Evolutionary conservation across 2,329 filamentous ascomycete genomes (phyloP).

Genomic region (Biscogniauxia mediterranea): DNA sequence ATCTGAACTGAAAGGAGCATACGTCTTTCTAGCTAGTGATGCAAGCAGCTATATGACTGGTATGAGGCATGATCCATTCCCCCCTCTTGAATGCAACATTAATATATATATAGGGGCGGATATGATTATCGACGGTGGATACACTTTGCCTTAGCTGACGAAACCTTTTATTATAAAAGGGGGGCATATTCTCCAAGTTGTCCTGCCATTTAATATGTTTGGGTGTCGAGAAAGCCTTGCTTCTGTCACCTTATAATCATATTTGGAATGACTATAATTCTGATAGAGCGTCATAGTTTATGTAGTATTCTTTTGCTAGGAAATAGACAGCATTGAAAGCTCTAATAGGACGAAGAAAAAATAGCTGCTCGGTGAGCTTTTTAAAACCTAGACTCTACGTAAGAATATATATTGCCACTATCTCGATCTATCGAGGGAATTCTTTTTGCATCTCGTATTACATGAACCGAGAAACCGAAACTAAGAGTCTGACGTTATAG

Average conservation of each 20-base stretch:
- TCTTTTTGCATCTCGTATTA: neutral
- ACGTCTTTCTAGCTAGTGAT: constrained; percentile 42
- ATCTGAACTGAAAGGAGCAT: constrained; percentile 55
- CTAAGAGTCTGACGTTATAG: neutral
- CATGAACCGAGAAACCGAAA: neutral
- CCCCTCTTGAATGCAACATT: neutral
- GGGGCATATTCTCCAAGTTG: too few species aligned
- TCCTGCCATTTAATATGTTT: too few species aligned
- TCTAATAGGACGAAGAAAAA: too few species aligned
- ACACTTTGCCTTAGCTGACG: neutral
- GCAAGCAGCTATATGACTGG: constrained; percentile 51
- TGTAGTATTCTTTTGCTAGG: too few species aligned
- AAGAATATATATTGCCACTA: neutral
- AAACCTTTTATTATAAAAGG: too few species aligned
- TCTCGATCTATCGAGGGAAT: neutral
- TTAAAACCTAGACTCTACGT: too few species aligned
- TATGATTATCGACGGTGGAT: neutral
- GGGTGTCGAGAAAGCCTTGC: too few species aligned
- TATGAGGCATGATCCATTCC: neutral
- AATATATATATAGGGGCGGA: neutral
- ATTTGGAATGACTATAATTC: too few species aligned
- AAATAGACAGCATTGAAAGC: too few species aligned
- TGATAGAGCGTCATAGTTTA: too few species aligned
- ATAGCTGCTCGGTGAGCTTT: too few species aligned
- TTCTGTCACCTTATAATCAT: too few species aligned